Evolutionary conservation across 768 basidiomycete genomes (phyloP).

Genomic region (Tricholoma sp.): DNA sequence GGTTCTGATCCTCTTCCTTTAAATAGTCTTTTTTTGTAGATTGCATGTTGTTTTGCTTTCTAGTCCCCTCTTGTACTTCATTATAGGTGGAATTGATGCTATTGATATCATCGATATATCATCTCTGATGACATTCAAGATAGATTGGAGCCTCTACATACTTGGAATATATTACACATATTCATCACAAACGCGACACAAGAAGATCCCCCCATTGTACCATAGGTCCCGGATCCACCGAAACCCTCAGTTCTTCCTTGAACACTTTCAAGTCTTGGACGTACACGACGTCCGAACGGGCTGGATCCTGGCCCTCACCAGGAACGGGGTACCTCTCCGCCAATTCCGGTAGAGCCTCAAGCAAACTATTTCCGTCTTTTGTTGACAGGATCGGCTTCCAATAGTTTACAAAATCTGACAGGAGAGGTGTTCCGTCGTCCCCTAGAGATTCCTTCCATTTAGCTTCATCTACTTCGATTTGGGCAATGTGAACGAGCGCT

Average conservation of each 20-base stretch:
- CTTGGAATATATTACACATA: neutral
- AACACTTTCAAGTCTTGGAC: constrained; percentile 66
- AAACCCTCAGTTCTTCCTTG: constrained; percentile 51
- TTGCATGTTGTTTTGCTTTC: constrained; percentile 8
- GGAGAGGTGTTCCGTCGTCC: constrained; percentile 50
- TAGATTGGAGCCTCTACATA: neutral
- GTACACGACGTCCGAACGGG: constrained; percentile 46
- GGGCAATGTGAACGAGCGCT: constrained; percentile 39
- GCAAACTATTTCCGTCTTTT: constrained; percentile 37
- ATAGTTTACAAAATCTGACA: constrained; percentile 58
- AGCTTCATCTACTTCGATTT: constrained; percentile 44
- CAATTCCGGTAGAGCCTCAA: constrained; percentile 53
- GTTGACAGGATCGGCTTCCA: constrained; percentile 48
- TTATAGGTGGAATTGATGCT: neutral
- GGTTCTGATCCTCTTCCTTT: neutral
- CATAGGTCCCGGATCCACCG: constrained; percentile 60
- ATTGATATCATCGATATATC: neutral
- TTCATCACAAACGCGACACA: constrained; percentile 43
- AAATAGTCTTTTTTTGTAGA: constrained; percentile 5
- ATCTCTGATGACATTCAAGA: neutral
- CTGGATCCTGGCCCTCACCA: constrained; percentile 43
- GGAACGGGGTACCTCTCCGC: constrained; percentile 51
- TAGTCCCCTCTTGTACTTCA: constrained; percentile 4
- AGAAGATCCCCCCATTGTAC: constrained; percentile 75
- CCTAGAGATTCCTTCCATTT: constrained; percentile 49